These are phyloP conservation scores for Polytrichum formosum DNA, from an alignment of 225 moss, liverwort and hornwort genomes.

Conservation along the genomic window DNA sequence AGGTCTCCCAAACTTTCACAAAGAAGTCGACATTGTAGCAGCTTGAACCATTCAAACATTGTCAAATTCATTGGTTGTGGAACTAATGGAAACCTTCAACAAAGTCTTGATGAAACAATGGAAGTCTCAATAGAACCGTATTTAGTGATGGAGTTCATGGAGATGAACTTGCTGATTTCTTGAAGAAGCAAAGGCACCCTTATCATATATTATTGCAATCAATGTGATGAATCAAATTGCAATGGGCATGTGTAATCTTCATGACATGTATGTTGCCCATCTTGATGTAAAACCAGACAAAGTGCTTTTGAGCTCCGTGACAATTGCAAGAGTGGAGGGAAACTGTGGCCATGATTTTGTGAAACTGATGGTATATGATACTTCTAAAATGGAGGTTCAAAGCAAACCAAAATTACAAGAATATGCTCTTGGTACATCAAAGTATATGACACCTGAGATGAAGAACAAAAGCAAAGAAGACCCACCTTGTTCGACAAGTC, in stretches of 20 bases:
- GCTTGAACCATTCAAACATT: slow-evolving; percentile 12
- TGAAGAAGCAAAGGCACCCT: not conserved
- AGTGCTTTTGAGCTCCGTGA: not conserved
- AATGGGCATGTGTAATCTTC: slow-evolving; percentile 3
- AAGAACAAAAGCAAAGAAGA: too few species aligned
- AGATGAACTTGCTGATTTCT: not conserved
- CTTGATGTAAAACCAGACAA: slow-evolving; percentile 4
- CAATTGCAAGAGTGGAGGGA: not conserved
- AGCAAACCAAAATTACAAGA: not conserved
- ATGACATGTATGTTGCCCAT: not conserved
- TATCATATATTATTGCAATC: not conserved
- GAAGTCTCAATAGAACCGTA: not conserved
- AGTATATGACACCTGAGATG: slow-evolving; percentile 1
- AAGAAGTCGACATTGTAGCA: slow-evolving; percentile 14
- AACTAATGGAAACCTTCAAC: not conserved
- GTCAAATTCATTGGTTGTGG: slow-evolving; percentile 20
- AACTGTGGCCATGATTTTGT: not conserved
- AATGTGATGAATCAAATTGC: not conserved
- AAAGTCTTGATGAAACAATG: not conserved
- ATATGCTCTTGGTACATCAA: not conserved
- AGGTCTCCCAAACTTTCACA: slow-evolving; percentile 6
- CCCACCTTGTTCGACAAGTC: not conserved
- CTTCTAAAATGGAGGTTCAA: not conserved
- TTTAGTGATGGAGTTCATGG: not conserved
- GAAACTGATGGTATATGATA: not conserved